Conservation (phyloP, 306 rosid species). For the Acacia confusa region DNA sequence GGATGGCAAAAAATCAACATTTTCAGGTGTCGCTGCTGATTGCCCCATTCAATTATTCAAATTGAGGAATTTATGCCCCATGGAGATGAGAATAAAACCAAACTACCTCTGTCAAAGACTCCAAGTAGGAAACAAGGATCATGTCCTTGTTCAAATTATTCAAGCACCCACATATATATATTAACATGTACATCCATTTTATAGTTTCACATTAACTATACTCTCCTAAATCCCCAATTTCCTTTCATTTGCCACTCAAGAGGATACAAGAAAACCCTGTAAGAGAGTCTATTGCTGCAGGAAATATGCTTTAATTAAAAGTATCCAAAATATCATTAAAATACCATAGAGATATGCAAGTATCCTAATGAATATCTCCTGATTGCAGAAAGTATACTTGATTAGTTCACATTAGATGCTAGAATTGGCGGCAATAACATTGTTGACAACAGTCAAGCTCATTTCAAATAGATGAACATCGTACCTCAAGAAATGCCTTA, state of each 20-base stretch:
- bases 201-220: neutral
- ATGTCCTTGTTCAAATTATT: neutral
- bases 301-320: too few relatives aligned
- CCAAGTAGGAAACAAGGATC: neutral
- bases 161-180: neutral
- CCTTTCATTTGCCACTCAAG: neutral
- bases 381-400: neutral
- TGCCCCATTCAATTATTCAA: neutral
- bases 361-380: neutral
- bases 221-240: neutral
- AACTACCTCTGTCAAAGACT: neutral
- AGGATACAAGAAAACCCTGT: neutral
- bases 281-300: too few relatives aligned
- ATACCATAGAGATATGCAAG: neutral
- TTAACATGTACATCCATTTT: neutral
- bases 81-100: neutral
- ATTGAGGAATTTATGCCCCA: neutral
- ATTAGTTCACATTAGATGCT: neutral
- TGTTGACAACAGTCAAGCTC: neutral
- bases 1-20: neutral
- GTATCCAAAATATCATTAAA: neutral
- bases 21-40: neutral
- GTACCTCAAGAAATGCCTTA: constrained; percentile 84
- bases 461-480: neutral
- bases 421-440: neutral